Base-by-base conservation (phyloP, 495 filamentous ascomycete genomes). In the Lindgomyces ingoldianus region DNA sequence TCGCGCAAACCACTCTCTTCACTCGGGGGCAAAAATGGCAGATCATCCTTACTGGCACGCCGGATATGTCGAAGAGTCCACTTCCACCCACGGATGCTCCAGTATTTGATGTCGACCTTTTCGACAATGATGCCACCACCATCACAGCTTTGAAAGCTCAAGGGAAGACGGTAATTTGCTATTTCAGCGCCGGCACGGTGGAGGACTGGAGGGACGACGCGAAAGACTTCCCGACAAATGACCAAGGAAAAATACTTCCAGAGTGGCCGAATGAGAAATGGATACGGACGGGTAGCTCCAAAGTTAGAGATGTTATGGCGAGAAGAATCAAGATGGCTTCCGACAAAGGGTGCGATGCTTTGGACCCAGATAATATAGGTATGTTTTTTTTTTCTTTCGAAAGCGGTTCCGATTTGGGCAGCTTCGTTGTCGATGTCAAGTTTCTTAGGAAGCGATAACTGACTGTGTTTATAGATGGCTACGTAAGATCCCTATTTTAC, bases 181-280 rank as follows among this genome's bases (percentile, higher is more conserved):
- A 90, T 70, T 90, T 90, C 76, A 85, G 83, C 16, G 88, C 87
- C 0, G 88, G 88, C 3, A 84, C 81, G 4, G 86, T 79, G 59
- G 85, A 88, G 73, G 67, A 81, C 64, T 85, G 79, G 76, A 81
- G 87, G 14, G 70, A 76, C 3, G 88, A 91, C 69, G 75, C 81
- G 4, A 50, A 47, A 51, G 39, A 79, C 0, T 90, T 90, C 73
- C 27, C 68, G 0, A 18, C 46, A 1, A 62, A 73, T 0, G 87
- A 89, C 54, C 58, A 83, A 12, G 87, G 84, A 14, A 75, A 78
- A 2, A 64, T 70, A 8, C 71, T 91, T 1, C 76, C 79, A 26
- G 84, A 81, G n/a, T 91, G 88, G 87, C 76, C 80, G 0, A 81
- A 82, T 54, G 88, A 91, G 78, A 76, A 76, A 41, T 91, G 88